Evolutionary conservation across 176 grass and related monocot species (phyloP), one percentile per base, ranked within the genome.

Genomic region (Rhynchospora breviuscula): DNA sequence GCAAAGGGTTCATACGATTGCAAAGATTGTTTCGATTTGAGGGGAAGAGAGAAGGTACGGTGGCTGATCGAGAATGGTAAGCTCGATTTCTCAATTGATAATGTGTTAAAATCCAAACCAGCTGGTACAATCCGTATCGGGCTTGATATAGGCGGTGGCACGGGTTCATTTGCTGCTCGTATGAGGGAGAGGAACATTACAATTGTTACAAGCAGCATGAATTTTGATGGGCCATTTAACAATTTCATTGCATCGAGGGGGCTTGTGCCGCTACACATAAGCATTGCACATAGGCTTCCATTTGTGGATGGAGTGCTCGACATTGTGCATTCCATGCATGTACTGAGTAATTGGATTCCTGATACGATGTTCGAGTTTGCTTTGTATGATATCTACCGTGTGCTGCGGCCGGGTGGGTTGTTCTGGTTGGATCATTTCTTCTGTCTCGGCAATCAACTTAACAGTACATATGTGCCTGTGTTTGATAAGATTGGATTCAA

Each of bases 361-460:
- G 76, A 86, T 48, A 82, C 52, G 10, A 82, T 92, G 88, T 88
- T 97, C 29, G 91, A 94, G 90, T 59, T 90, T 19, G 87, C 88
- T 58, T 81, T 97, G 72, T 97, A 85, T 81, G 94, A 97, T 79
- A 69, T 92, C 44, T 86, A 94, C 90, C 84, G 94, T 53, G 88
- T 97, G 80, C 85, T 97, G 57, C 76, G 92, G 33, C 94, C 91
- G 0, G 92, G 94, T 6, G 94, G 92, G 15, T 45, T 97, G 58
- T 97, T 97, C 85, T 97, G 94, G 92, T 87, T 97, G 23, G 92
- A 94, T 86, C 92, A 90, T 89, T 94, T 97, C 90, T 94, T 90
- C 85, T 97, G 91, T 87, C 48, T 81, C 7, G 91, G 94, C 0
- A 83, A 70, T 21, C 92, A 94, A 79, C 91, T 97, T n/a, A 89